Evolutionary conservation across 116 monocot genomes (phyloP).

Genomic region (Trichopus zeylanicus): DNA sequence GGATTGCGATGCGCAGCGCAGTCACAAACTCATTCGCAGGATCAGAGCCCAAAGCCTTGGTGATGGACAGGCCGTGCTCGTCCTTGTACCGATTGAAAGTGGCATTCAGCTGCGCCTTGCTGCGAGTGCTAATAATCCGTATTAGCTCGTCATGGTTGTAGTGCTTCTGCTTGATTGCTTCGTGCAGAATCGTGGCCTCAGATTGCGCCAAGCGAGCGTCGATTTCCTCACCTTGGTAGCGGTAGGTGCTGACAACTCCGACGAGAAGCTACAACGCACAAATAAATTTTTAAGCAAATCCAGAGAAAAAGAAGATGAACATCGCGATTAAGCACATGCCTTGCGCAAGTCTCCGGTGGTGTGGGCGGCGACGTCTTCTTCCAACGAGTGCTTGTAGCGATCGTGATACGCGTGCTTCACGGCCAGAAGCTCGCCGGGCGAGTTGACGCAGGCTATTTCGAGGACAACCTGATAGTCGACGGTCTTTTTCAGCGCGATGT

Average conservation of each 20-base stretch:
- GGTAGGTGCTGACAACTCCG: slow-evolving; percentile 42
- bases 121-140: slow-evolving; percentile 53
- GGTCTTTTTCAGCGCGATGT: slow-evolving; percentile 24
- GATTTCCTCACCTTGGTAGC: slow-evolving; percentile 43
- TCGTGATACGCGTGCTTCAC: slow-evolving; percentile 50
- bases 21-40: slow-evolving; percentile 21
- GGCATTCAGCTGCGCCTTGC: slow-evolving; percentile 60
- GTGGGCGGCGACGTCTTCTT: slow-evolving; percentile 57
- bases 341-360: slow-evolving; percentile 35
- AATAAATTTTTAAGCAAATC: background rate
- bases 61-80: slow-evolving; percentile 30
- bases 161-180: slow-evolving; percentile 21
- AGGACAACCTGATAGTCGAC: slow-evolving; percentile 40
- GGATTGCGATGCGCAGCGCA: slow-evolving; percentile 31
- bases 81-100: slow-evolving; percentile 56
- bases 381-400: slow-evolving; percentile 41
- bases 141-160: slow-evolving; percentile 42
- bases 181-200: slow-evolving; percentile 46
- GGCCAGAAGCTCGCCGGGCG: slow-evolving; percentile 35
- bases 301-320: background rate
- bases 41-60: no score
- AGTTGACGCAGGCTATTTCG: slow-evolving; percentile 41
- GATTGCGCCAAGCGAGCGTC: slow-evolving; percentile 23
- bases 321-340: slow-evolving; percentile 12
- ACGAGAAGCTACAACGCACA: slow-evolving; percentile 33